These are phyloP conservation scores for Boletus sp. DNA, from an alignment of 1,284 basidiomycete species.

Conservation along the genomic window DNA sequence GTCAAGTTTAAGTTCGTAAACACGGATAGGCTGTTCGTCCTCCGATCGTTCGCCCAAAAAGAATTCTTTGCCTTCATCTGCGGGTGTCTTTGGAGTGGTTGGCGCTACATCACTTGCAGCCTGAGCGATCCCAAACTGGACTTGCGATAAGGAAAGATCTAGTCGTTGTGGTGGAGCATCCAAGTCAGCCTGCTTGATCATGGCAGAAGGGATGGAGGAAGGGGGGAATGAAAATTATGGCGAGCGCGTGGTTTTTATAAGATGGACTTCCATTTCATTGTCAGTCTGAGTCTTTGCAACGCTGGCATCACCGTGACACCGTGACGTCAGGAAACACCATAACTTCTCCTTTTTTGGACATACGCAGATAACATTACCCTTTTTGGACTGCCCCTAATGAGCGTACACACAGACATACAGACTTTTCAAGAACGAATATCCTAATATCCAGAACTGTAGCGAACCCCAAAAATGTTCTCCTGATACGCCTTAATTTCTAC, in stretches of 20 bases:
- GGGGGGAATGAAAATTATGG: background rate
- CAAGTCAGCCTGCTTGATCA: constrained; percentile 2
- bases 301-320: constrained; percentile 14
- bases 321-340: constrained; percentile 23
- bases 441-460: constrained; percentile 28
- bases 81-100: constrained; percentile 76
- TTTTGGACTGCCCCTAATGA: constrained; percentile 3
- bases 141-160: constrained; percentile 18
- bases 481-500: constrained; percentile 60
- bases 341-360: constrained; percentile 9
- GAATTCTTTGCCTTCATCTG: constrained; percentile 87
- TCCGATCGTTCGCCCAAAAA: constrained; percentile 58
- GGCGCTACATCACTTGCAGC: constrained; percentile 2
- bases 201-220: constrained; percentile 2
- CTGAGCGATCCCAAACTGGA: background rate
- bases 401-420: no score
- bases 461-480: constrained; percentile 45
- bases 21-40: constrained; percentile 65
- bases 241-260: constrained; percentile 17
- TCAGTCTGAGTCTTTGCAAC: background rate
- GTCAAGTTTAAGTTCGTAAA: constrained; percentile 83
- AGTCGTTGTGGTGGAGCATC: background rate
- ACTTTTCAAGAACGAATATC: no score
- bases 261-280: constrained; percentile 14
- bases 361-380: background rate